Base-by-base conservation (phyloP, 1,284 basidiomycete genomes). In the Salmacisia buchloeana region DNA sequence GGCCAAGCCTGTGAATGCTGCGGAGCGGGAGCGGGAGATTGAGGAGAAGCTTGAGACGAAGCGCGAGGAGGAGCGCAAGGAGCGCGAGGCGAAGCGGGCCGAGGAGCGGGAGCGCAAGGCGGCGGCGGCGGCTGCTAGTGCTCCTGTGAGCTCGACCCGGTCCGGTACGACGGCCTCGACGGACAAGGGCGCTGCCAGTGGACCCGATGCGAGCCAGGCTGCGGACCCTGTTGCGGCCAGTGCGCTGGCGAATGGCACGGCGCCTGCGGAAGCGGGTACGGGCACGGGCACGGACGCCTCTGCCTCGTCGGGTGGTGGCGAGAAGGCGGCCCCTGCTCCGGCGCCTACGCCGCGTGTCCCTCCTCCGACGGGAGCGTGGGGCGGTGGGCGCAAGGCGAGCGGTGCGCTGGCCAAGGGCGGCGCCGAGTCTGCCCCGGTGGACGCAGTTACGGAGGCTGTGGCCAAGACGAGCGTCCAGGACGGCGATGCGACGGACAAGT, bases 1-100 rank as follows among this genome's bases (percentile, higher is more conserved):
- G 59, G 94, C 94, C 43, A 92, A 90, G 74, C 92, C 94, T 13
- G 89, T 97, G 35, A 92, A 97, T 80, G 87, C 89, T 7, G 83
- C 88, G 23, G 83, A 85, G 2, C 86, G 87, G 62, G 92, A 97
- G 77, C 85, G 85, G 60, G 89, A 86, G 76, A 86, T 91, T 10
- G 80, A 85, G 31, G 85, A 89, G 58, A 70, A 69, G 63, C 67
- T 79, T 34, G 61, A 63, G n/a, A 66, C 33, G 29, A 38, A 45
- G 33, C n/a, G 45, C 12, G 61, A 56, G 34, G 61, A 62, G 18
- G 35, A 43, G 34, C 27, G 31, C 15, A 38, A 59, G 38, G 49
- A 72, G 58, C 61, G 68, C 27, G 73, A 76, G 39, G 72, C 71
- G 64, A 64, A 71, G 65, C 62, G 67, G 35, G 73, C 76, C 54